Conservation (phyloP, 371 early-diverging fungal genomes). For the Zychaea mexicana region DNA sequence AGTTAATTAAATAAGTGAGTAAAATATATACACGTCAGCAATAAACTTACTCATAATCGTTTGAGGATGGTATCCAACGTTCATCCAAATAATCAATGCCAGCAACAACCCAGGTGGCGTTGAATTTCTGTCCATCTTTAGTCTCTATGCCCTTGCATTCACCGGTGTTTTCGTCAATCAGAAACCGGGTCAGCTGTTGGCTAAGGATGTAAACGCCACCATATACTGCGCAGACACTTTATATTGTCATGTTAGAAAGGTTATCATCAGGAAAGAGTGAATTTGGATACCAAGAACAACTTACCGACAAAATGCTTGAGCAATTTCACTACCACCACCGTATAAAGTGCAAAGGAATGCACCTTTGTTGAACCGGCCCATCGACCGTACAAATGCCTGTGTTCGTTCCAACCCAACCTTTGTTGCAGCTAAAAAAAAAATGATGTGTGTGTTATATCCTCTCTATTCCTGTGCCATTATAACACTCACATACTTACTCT, state of each 20-base stretch:
- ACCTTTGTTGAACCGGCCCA: conserved; percentile 88
- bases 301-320: conserved; percentile 91
- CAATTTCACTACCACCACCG: conserved; percentile 89
- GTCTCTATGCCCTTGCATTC: conserved; percentile 48
- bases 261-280: background rate
- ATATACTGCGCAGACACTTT: conserved; percentile 83
- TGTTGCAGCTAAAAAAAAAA: conserved; percentile 15
- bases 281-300: no score
- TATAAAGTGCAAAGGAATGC: conserved; percentile 84
- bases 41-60: conserved; percentile 23
- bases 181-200: conserved; percentile 40
- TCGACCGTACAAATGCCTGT: conserved; percentile 72
- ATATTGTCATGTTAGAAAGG: background rate
- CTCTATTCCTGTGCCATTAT: background rate
- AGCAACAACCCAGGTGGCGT: conserved; percentile 49
- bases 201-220: conserved; percentile 88
- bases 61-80: conserved; percentile 34
- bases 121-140: conserved; percentile 46
- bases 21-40: background rate
- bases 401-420: conserved; percentile 69
- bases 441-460: background rate
- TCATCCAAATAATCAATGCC: conserved; percentile 55
- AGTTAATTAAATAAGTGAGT: no score
- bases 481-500: conserved; percentile 30
- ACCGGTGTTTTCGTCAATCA: conserved; percentile 35